A percentile compares a stretch with the other conserved stretches of the same genome.
Conservation (phyloP, 129 eudicot species). For the Flaveria brownii region DNA sequence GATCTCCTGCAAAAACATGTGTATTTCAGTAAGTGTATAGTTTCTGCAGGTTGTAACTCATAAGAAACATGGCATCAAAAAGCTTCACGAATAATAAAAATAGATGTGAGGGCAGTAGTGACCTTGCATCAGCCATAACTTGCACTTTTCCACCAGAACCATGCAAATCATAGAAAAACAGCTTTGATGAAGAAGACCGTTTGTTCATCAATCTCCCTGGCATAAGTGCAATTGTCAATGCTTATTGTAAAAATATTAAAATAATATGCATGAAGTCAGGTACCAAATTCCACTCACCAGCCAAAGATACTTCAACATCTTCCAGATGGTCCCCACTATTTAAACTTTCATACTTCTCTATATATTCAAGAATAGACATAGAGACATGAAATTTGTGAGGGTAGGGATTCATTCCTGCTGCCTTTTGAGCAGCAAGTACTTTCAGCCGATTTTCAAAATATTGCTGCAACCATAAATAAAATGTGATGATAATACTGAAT, state of each 20-base stretch:
- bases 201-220: slow-evolving; percentile 86
- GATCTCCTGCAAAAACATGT: slow-evolving; percentile 52
- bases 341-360: slow-evolving; percentile 56
- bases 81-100: not conserved
- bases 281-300: slow-evolving; percentile 46
- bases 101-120: not conserved
- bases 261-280: not conserved
- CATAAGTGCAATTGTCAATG: slow-evolving; percentile 19
- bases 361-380: slow-evolving; percentile 56
- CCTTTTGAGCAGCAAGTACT: slow-evolving; percentile 70
- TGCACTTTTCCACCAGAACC: slow-evolving; percentile 90
- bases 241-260: not conserved
- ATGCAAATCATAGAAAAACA: slow-evolving; percentile 85
- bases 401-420: slow-evolving; percentile 72
- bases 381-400: slow-evolving; percentile 79
- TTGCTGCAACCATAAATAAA: slow-evolving; percentile 60
- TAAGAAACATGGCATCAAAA: not conserved
- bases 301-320: slow-evolving; percentile 64
- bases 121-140: slow-evolving; percentile 97
- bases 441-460: slow-evolving; percentile 77
- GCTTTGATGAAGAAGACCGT: slow-evolving; percentile 74
- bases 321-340: slow-evolving; percentile 68
- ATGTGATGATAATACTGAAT: not conserved
- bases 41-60: slow-evolving; percentile 21
- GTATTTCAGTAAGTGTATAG: not conserved